Conservation (phyloP, 345 rosid genomes). For the Eucalyptus tenuipes region DNA sequence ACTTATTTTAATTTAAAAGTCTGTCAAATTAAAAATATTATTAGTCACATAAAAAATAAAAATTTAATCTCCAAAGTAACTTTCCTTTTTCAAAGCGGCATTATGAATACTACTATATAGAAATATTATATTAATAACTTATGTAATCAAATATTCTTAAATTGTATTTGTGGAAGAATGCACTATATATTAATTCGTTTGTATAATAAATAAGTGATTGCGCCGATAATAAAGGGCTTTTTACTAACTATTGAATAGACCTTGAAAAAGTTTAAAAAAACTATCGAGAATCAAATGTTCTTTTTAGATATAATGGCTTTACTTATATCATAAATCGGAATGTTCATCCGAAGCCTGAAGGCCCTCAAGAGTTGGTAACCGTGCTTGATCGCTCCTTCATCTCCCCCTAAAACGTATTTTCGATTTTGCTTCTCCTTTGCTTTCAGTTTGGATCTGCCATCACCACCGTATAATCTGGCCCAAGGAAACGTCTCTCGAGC, state of each 20-base stretch:
- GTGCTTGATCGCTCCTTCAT: not conserved
- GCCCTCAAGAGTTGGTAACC: not conserved
- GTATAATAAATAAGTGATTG: not conserved
- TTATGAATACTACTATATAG: not conserved
- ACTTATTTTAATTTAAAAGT: too few species aligned
- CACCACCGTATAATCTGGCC: not conserved
- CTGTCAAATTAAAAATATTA: not conserved
- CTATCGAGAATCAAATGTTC: not conserved
- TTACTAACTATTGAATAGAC: not conserved
- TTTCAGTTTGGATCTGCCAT: not conserved
- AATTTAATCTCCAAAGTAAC: not conserved
- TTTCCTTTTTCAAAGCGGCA: not conserved
- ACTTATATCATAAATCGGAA: not conserved
- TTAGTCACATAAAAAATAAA: not conserved
- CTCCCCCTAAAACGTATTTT: not conserved
- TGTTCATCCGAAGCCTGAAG: not conserved
- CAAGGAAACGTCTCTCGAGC: not conserved
- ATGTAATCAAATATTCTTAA: not conserved
- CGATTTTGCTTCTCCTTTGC: not conserved
- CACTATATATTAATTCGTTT: too few species aligned
- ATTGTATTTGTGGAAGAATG: not conserved
- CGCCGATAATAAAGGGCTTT: not conserved
- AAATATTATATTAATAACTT: too few species aligned
- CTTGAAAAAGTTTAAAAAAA: accelerated
- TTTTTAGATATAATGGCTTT: not conserved